These are phyloP conservation scores for cucumber (Cucumis sativus) DNA, from an alignment of 306 rosid genomes.

Conservation along the genomic window DNA sequence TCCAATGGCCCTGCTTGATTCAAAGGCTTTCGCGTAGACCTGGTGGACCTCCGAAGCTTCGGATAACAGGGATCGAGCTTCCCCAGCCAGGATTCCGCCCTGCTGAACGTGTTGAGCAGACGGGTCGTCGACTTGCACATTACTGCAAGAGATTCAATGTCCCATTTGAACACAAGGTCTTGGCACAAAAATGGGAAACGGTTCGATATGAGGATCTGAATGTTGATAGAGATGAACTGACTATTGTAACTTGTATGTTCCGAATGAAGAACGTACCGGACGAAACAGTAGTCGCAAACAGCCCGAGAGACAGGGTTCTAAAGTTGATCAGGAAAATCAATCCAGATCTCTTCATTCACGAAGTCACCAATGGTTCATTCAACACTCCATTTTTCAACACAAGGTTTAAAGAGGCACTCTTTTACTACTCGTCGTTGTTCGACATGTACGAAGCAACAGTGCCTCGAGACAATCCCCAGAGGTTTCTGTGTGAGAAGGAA, in stretches of 20 bases:
- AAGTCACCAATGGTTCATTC: slow-evolving; percentile 49
- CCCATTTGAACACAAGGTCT: slow-evolving; percentile 22
- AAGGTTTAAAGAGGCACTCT: slow-evolving; percentile 59
- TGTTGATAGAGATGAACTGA: slow-evolving; percentile 3
- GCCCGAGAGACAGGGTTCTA: slow-evolving; percentile 56
- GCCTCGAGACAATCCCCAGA: slow-evolving; percentile 37
- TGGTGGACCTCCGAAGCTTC: slow-evolving; percentile 29
- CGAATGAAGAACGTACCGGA: slow-evolving; percentile 11
- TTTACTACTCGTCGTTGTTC: slow-evolving; percentile 59
- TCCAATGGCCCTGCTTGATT: slow-evolving; percentile 37
- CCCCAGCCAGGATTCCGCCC: slow-evolving; percentile 34
- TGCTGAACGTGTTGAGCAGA: slow-evolving; percentile 21
- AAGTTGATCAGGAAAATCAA: slow-evolving; percentile 48
- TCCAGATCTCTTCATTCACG: slow-evolving; percentile 65
- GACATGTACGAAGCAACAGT: slow-evolving; percentile 66
- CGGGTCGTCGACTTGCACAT: slow-evolving; percentile 16
- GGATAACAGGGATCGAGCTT: slow-evolving; percentile 30
- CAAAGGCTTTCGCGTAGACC: slow-evolving; percentile 20
- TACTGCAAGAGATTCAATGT: slow-evolving; percentile 30
- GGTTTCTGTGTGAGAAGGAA: slow-evolving; percentile 45
- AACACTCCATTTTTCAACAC: slow-evolving; percentile 67
- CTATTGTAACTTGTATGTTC: slow-evolving; percentile 6
- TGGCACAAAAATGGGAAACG: slow-evolving; percentile 28
- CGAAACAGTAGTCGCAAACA: neutral
- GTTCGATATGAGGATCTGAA: slow-evolving; percentile 8